Conservation (phyloP, 83 land plant species). For the Picea abies region DNA sequence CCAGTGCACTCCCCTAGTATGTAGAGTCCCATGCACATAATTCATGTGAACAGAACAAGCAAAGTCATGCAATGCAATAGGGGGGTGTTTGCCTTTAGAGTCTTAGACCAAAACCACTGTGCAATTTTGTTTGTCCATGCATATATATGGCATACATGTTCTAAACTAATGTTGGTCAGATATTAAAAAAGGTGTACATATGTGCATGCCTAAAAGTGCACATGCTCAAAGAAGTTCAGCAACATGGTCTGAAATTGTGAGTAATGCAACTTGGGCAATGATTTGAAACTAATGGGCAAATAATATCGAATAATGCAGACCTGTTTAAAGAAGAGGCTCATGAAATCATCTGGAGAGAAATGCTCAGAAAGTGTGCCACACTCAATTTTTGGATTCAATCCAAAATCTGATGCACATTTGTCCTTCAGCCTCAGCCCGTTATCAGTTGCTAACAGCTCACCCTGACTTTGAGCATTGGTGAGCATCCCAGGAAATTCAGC, state of each 20-base stretch:
- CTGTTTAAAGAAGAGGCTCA: constrained; percentile 45
- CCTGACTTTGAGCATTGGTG: constrained; percentile 12
- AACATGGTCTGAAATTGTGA: neutral
- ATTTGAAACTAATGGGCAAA: neutral
- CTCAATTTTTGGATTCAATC: constrained; percentile 18
- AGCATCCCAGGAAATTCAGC: constrained; percentile 26
- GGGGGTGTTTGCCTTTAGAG: too few species aligned
- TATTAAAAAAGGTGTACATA: too few species aligned
- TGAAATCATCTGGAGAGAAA: constrained; percentile 39
- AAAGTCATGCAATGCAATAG: neutral
- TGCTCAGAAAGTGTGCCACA: constrained; percentile 19
- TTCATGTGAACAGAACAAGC: neutral
- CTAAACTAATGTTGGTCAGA: too few species aligned
- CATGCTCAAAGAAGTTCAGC: neutral
- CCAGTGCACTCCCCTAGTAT: neutral
- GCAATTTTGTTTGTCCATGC: too few species aligned
- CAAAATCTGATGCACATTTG: constrained; percentile 31
- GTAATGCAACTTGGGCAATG: neutral
- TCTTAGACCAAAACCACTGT: neutral
- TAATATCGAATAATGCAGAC: constrained; percentile 2
- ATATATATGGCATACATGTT: too few species aligned
- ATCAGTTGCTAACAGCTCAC: constrained; percentile 14
- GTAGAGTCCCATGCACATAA: neutral
- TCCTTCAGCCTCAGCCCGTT: constrained; percentile 32
- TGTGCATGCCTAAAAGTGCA: too few species aligned